Conservation (phyloP, 73 alveolate species). For the Urostyla sp. region DNA sequence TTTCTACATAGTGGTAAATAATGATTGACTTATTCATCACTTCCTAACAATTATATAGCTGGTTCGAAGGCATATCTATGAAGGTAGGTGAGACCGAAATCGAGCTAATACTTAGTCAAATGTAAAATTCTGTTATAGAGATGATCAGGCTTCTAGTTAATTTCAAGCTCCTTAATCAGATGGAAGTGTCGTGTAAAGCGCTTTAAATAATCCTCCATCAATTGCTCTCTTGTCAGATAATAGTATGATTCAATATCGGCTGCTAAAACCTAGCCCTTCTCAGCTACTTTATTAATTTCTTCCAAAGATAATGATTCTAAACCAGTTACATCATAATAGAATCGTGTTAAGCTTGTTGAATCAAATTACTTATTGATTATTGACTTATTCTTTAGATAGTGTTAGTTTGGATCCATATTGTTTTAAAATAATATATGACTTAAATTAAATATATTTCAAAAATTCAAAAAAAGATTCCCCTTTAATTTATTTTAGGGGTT, state of each 20-base stretch:
- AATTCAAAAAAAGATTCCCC: no score
- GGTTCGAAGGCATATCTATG: constrained; percentile 65
- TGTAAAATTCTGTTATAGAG: not conserved
- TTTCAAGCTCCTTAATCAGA: not conserved
- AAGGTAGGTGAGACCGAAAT: constrained; percentile 42
- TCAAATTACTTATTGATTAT: not conserved
- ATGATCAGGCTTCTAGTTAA: constrained; percentile 4
- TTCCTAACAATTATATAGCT: constrained; percentile 73
- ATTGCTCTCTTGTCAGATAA: constrained; percentile 11
- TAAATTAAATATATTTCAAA: no score
- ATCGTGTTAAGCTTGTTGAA: no score
- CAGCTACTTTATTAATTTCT: not conserved
- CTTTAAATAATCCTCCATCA: not conserved
- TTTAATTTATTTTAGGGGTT: no score
- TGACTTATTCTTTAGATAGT: no score
- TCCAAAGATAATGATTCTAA: constrained; percentile 7
- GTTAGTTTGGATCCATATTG: no score
- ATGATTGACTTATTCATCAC: constrained; percentile 70
- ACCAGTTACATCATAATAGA: constrained; percentile 23
- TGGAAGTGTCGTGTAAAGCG: not conserved
- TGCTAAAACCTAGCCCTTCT: not conserved
- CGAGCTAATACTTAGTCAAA: constrained; percentile 31
- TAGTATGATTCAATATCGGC: constrained; percentile 9
- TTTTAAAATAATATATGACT: no score
- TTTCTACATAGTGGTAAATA: constrained; percentile 64